Percentiles rank a stretch among this genome's conserved stretches.
Evolutionary conservation across 441 rosid genomes (phyloP).

Genomic region (Pelargonium citronellum): DNA sequence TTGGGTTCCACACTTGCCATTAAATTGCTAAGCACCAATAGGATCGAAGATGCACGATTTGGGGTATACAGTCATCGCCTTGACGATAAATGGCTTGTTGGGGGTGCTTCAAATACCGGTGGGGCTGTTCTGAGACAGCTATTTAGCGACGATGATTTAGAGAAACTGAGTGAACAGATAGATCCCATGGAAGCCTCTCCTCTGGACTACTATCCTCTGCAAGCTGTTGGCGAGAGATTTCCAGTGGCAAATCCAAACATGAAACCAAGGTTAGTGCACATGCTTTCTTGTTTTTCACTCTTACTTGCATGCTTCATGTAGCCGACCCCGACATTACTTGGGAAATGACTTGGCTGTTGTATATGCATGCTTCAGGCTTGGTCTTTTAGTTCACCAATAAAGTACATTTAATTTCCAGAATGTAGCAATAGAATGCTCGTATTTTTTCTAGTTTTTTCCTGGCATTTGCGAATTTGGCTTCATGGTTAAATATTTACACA

Average conservation of each 20-base stretch:
- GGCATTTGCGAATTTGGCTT: no score
- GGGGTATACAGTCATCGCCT: slow-evolving; percentile 95
- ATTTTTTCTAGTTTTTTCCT: no score
- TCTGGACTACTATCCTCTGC: slow-evolving; percentile 79
- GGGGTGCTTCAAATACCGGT: slow-evolving; percentile 96
- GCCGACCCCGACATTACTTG: no score
- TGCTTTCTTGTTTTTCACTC: no score
- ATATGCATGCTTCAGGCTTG: no score
- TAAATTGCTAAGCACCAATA: slow-evolving; percentile 64
- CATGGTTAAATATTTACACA: no score
- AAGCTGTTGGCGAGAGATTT: slow-evolving; percentile 68
- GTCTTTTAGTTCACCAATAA: no score
- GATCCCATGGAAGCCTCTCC: slow-evolving; percentile 57
- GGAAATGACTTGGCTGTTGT: no score
- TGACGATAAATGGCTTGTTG: slow-evolving; percentile 95
- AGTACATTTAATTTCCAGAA: no score
- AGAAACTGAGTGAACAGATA: slow-evolving; percentile 56
- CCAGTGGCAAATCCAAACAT: slow-evolving; percentile 78
- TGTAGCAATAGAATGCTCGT: no score
- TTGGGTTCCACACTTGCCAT: slow-evolving; percentile 89
- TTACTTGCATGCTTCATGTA: no score
- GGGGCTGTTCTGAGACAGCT: slow-evolving; percentile 81
- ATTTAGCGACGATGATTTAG: slow-evolving; percentile 65
- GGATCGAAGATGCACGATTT: slow-evolving; percentile 83
- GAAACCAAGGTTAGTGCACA: slow-evolving; percentile 54